These are phyloP conservation scores for Amylocystis lapponica DNA, from an alignment of 768 basidiomycete genomes.

Conservation along the genomic window DNA sequence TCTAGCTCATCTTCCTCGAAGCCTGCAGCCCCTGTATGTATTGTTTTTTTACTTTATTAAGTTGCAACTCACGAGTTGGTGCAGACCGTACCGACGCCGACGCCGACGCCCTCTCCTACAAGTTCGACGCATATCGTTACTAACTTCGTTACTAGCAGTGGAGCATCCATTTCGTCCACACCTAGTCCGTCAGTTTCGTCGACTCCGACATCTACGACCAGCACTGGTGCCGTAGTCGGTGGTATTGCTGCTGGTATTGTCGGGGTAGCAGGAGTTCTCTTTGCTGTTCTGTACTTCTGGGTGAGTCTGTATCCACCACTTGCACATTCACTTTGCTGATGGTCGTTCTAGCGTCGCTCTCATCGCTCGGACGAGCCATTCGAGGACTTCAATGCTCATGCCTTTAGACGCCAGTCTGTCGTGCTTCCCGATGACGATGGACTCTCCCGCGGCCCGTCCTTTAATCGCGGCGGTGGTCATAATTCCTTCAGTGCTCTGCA, in stretches of 20 bases:
- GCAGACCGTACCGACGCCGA: neutral
- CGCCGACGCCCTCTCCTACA: neutral
- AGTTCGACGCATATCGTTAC: neutral
- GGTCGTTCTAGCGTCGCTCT: constrained; percentile 18
- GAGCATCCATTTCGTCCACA: no score
- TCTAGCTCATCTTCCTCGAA: neutral
- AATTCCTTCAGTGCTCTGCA: constrained; percentile 48
- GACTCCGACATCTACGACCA: constrained; percentile 3
- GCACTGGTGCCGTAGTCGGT: constrained; percentile 26
- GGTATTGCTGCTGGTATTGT: constrained; percentile 30
- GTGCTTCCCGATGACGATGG: constrained; percentile 44
- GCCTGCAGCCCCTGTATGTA: neutral
- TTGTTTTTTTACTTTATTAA: neutral
- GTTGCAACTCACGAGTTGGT: neutral
- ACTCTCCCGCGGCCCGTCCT: constrained; percentile 30
- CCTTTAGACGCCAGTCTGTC: constrained; percentile 63
- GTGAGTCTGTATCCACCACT: constrained; percentile 21
- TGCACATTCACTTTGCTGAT: no score
- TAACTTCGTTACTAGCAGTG: no score
- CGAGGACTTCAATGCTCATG: constrained; percentile 43
- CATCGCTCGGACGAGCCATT: constrained; percentile 28
- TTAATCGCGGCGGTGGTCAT: constrained; percentile 23
- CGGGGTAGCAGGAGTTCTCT: constrained; percentile 26
- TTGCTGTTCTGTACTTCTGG: constrained; percentile 29
- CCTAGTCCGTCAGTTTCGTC: constrained; percentile 4